Evolutionary conservation across 2,329 filamentous ascomycete genomes (phyloP).

Genomic region (Exophiala viscosa): DNA sequence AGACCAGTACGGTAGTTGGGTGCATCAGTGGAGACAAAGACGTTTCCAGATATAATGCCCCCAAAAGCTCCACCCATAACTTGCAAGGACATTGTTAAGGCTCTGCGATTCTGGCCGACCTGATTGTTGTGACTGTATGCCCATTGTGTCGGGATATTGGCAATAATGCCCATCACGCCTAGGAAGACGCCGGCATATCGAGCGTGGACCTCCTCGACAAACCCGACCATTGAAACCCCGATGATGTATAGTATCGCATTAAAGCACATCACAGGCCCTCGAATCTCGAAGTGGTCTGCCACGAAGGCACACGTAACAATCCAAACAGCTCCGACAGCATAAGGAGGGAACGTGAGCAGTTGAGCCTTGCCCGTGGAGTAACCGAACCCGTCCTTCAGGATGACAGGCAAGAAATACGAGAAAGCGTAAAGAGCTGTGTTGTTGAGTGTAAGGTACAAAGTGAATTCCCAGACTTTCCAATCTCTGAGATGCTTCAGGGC

Average conservation of each 20-base stretch:
- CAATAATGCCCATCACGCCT: constrained; percentile 29
- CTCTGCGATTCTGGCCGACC: constrained; percentile 30
- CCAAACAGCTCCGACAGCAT: constrained; percentile 36
- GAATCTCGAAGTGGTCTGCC: constrained; percentile 20
- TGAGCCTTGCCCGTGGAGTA: constrained; percentile 34
- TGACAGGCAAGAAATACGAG: constrained; percentile 39
- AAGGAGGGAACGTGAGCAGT: constrained; percentile 34
- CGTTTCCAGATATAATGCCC: constrained; percentile 1
- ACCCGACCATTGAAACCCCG: constrained; percentile 23
- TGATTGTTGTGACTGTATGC: constrained; percentile 84
- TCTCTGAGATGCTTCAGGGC: constrained; percentile 33
- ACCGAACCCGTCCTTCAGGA: constrained; percentile 37
- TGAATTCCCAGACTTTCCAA: constrained; percentile 33
- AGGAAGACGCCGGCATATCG: constrained; percentile 24
- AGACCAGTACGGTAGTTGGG: constrained; percentile 2
- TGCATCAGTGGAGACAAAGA: constrained; percentile 3
- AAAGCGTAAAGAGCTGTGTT: constrained; percentile 31
- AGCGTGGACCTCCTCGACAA: constrained; percentile 7
- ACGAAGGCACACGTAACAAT: constrained; percentile 31
- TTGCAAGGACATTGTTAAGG: not conserved
- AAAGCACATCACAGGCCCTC: constrained; percentile 22
- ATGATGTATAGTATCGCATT: constrained; percentile 16
- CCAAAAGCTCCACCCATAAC: not conserved
- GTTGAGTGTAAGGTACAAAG: constrained; percentile 7
- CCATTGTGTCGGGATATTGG: constrained; percentile 67